A percentile compares a stretch with the other conserved stretches of the same genome.
Conservation (phyloP, 345 rosid species). For the Bruguiera gymnorhiza region DNA sequence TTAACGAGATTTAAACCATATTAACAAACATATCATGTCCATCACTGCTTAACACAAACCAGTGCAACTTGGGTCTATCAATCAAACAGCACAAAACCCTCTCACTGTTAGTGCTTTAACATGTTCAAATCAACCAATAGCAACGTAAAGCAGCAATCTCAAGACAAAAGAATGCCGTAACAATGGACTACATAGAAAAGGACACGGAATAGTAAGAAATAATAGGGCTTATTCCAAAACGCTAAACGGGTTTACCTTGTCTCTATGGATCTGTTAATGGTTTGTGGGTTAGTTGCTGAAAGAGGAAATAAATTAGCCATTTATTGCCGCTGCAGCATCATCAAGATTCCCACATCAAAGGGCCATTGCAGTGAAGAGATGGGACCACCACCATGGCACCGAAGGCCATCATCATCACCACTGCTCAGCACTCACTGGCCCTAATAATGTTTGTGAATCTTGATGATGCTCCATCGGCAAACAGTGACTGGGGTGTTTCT, state of each 20-base stretch:
- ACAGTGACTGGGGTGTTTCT: slow-evolving; percentile 48
- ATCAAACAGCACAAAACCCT: slow-evolving; percentile 14
- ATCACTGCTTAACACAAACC: slow-evolving; percentile 8
- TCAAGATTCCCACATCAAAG: slow-evolving; percentile 73
- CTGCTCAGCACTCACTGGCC: slow-evolving; percentile 22
- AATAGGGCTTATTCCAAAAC: no score
- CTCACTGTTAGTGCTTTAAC: background rate
- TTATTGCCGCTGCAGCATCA: slow-evolving; percentile 95
- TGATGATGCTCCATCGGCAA: slow-evolving; percentile 85
- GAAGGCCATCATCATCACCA: slow-evolving; percentile 15
- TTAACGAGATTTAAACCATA: slow-evolving; percentile 12
- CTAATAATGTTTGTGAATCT: slow-evolving; percentile 69
- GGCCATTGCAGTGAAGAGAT: slow-evolving; percentile 14
- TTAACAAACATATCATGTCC: slow-evolving; percentile 7
- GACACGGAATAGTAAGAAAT: no score
- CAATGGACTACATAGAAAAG: no score
- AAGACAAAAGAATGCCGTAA: background rate
- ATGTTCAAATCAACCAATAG: background rate
- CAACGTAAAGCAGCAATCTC: slow-evolving; percentile 1
- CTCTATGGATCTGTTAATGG: background rate
- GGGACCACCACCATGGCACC: slow-evolving; percentile 12
- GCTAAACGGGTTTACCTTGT: background rate
- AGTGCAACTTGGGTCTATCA: slow-evolving; percentile 4
- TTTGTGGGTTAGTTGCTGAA: background rate
- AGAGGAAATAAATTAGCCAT: slow-evolving; percentile 37